Conservation (phyloP, 2,329 filamentous ascomycete genomes). For the Arthroderma sp. region DNA sequence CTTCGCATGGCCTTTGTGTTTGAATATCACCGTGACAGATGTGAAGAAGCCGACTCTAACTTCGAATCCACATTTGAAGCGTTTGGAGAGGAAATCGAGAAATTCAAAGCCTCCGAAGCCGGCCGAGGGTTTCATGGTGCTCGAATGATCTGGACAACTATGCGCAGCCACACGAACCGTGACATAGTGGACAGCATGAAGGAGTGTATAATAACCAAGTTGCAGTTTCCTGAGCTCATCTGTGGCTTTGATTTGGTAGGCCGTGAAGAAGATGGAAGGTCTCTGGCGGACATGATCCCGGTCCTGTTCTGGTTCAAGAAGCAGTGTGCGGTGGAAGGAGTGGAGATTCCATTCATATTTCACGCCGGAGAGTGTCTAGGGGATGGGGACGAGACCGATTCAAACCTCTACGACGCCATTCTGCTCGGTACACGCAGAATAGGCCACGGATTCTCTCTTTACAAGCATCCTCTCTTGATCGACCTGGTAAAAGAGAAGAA, state of each 20-base stretch:
- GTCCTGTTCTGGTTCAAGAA: slow-evolving; percentile 91
- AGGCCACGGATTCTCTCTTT: slow-evolving; percentile 77
- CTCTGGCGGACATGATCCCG: slow-evolving; percentile 64
- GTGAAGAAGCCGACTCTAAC: slow-evolving; percentile 54
- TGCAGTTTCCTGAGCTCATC: slow-evolving; percentile 26
- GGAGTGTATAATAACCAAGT: slow-evolving; percentile 70
- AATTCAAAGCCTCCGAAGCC: slow-evolving; percentile 59
- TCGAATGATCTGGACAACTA: slow-evolving; percentile 70
- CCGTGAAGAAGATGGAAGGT: slow-evolving; percentile 67
- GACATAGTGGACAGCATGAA: slow-evolving; percentile 71
- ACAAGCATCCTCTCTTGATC: slow-evolving; percentile 80
- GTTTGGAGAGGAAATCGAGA: slow-evolving; percentile 65
- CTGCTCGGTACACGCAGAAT: slow-evolving; percentile 78
- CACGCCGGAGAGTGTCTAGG: slow-evolving; percentile 84
- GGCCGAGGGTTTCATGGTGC: slow-evolving; percentile 72
- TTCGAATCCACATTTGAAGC: slow-evolving; percentile 59
- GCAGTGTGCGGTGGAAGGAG: slow-evolving; percentile 61
- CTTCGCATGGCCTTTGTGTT: slow-evolving; percentile 64
- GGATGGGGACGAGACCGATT: slow-evolving; percentile 61
- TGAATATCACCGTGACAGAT: slow-evolving; percentile 50
- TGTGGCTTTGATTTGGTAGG: slow-evolving; percentile 77
- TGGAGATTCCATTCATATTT: slow-evolving; percentile 89
- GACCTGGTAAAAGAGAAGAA: slow-evolving; percentile 80
- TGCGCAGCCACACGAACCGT: slow-evolving; percentile 53
- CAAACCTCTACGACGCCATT: slow-evolving; percentile 81